Conservation (phyloP, 2,329 filamentous ascomycete species). For the Monilinia aucupariae region DNA sequence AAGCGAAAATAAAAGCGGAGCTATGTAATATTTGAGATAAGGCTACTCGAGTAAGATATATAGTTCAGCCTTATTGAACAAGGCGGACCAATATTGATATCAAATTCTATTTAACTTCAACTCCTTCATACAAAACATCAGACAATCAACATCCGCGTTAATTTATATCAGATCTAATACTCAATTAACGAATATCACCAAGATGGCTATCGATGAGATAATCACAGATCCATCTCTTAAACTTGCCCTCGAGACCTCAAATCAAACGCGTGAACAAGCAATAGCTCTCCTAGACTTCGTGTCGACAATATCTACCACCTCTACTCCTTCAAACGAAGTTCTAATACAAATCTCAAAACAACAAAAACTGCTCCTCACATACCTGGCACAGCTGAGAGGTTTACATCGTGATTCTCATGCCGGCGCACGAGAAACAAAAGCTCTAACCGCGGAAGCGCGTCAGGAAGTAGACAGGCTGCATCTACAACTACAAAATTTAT, state of each 20-base stretch:
- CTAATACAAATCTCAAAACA: conserved; percentile 62
- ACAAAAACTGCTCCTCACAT: conserved; percentile 74
- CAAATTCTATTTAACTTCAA: conserved; percentile 6
- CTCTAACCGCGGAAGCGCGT: conserved; percentile 76
- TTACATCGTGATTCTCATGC: conserved; percentile 79
- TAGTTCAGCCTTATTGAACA: conserved; percentile 8
- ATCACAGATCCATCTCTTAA: conserved; percentile 61
- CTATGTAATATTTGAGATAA: background rate
- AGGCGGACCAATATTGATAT: background rate
- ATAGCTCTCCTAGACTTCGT: conserved; percentile 61
- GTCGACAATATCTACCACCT: conserved; percentile 43
- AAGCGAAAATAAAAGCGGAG: no score
- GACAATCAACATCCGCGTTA: background rate
- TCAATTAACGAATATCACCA: background rate
- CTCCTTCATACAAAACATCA: background rate
- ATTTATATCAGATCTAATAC: background rate
- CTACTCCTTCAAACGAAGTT: conserved; percentile 43
- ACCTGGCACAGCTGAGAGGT: conserved; percentile 73
- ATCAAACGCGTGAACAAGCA: conserved; percentile 66
- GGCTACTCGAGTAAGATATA: background rate
- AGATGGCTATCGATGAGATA: conserved; percentile 52
- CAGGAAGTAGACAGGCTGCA: conserved; percentile 90
- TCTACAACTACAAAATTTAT: conserved; percentile 88
- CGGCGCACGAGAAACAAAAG: conserved; percentile 77
- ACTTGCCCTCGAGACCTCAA: conserved; percentile 66